Percentiles rank a stretch among this genome's conserved stretches.
Evolutionary conservation across 2,329 filamentous ascomycete species (phyloP).

Genomic region (Cytospora schulzeri): DNA sequence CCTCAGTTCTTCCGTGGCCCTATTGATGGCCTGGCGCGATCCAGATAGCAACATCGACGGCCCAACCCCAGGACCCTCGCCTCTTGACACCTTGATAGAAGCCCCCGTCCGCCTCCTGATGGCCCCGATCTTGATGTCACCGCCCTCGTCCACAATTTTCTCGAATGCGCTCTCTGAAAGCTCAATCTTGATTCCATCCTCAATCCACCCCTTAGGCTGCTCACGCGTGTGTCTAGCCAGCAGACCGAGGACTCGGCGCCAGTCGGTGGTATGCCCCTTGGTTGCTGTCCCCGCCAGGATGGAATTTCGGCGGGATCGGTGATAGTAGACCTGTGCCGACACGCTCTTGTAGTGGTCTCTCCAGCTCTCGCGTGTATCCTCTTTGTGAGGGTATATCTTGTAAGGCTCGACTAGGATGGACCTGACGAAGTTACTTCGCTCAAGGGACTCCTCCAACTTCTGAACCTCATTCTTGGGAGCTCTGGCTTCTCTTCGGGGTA

Average conservation of each 20-base stretch:
- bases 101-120: slow-evolving; percentile 35
- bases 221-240: slow-evolving; percentile 42
- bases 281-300: neutral
- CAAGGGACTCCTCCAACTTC: slow-evolving; percentile 8
- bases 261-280: slow-evolving; percentile 35
- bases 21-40: slow-evolving; percentile 26
- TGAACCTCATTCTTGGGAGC: neutral
- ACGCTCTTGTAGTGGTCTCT: slow-evolving; percentile 33
- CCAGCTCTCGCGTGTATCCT: slow-evolving; percentile 31
- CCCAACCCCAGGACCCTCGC: slow-evolving; percentile 10
- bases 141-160: slow-evolving; percentile 21
- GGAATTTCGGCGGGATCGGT: slow-evolving; percentile 35
- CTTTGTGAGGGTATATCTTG: slow-evolving; percentile 29
- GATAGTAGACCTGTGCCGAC: slow-evolving; percentile 41
- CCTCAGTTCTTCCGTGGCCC: slow-evolving; percentile 32
- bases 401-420: slow-evolving; percentile 37
- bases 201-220: slow-evolving; percentile 17
- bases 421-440: slow-evolving; percentile 21
- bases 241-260: slow-evolving; percentile 43
- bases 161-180: slow-evolving; percentile 30
- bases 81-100: slow-evolving; percentile 31
- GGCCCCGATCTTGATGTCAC: slow-evolving; percentile 33
- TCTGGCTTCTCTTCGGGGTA: neutral
- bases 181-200: slow-evolving; percentile 33
- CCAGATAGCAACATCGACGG: slow-evolving; percentile 35